Base-by-base conservation (phyloP, 2,329 filamentous ascomycete species). In the Aspergillus sp. region DNA sequence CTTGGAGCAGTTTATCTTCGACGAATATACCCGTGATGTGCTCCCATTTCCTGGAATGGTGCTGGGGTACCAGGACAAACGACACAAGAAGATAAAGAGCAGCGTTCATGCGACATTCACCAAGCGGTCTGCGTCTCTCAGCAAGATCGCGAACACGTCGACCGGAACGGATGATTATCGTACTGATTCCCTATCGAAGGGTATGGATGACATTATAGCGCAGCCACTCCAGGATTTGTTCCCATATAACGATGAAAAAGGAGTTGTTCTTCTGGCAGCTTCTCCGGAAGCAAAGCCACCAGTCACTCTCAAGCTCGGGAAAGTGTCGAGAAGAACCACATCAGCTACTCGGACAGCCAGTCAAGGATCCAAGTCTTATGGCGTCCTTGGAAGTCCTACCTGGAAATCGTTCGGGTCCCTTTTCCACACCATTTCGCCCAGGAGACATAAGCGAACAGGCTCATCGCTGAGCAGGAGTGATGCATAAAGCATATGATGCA, bases 11-110 rank as follows among this genome's bases (percentile, higher is more conserved):
- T 69, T 84, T 15, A 72, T 96, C 19, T 74, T 80, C 13, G 88
- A 95, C 54, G 82, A 95, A 1, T 96, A 90, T 85, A 94, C 86
- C 12, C 83, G 84, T 44, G 86, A 94, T 48, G 68, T 82, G 15
- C 70, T 96, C 38, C 89, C 90, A 1, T 93, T 86, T 61, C 89
- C 90, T 13, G 89, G 89, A 1, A 90, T 95, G 80, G 80, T 79
- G 27, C 75, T 68, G 66, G 83, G 71, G 66, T 81, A 64, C 66
- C 82, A 72, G 71, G 86, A 95, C 58, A 82, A 86, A 60, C 73
- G 88, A 20, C 37, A 95, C 95, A 73, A 81, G 90, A 45, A 94
- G 90, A 64, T 78, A 96, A 30, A 30, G 10, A 10, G 25, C 53
- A 95, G 88, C 67, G 84, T 88, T 60, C 79, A 86, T 12, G 85